Evolutionary conservation across 2,329 filamentous ascomycete genomes (phyloP), one percentile per base, ranked within the genome.

Genomic region (Endocalyx cinctus): DNA sequence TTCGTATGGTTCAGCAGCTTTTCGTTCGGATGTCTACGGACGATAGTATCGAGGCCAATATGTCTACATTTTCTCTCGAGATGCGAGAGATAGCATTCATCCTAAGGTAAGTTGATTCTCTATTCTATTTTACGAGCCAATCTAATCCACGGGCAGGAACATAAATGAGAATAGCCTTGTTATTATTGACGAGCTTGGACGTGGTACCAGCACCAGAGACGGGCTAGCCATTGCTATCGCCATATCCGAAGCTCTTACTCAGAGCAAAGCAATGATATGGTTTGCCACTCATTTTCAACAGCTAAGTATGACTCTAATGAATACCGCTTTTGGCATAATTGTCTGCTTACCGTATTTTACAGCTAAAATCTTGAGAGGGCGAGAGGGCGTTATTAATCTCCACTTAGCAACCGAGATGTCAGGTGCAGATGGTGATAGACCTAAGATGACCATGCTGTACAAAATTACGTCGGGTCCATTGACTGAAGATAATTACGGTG

Each of bases 81-180:
- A 97, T 98, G 92, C 76, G 87, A 26, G 92, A 97, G 51, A 94
- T 90, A 64, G 87, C 89, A 0, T 95, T 94, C 55, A 96, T 98
- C 34, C 63, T 97, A 1, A 75, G 79, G 69, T 69, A 51, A 2
- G 37, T 29, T 1, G 12, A 29, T 41, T 13, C 37, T 4, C 10
- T 5, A 2, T 6, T 7, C 20, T 12, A 20, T 12, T 17, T 19
- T 10, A 23, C 17, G 16, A n/a, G 5, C 17, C 7, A 22, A 20
- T 34, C 42, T 51, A 31, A 51, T 33, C 10, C 2, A n/a, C 8
- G 12, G 2, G 10, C 26, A 72, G 74, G 33, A 94, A 95, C 51
- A 77, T 96, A 35, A 82, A 88, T 43, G 69, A 71, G 6, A 74
- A 77, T 29, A 90, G 85, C 46, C 70, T 95, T 48, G 79, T 82